A percentile compares a stretch with the other conserved stretches of the same genome.
These are phyloP conservation scores for Aureobasidium melanogenum DNA, from an alignment of 2,329 filamentous ascomycete genomes.

Conservation along the genomic window DNA sequence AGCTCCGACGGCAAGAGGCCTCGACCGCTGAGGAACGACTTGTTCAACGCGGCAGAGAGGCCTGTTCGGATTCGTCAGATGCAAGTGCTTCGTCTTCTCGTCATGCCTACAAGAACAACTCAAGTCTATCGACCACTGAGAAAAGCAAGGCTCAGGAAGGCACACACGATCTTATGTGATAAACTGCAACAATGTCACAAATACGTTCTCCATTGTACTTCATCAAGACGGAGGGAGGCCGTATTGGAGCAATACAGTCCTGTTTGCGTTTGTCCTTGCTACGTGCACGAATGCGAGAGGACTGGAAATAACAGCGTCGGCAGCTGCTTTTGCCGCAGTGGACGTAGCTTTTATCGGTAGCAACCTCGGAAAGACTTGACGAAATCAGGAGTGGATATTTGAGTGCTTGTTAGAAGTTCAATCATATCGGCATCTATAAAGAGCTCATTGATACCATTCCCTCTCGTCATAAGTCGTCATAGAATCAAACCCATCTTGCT, in stretches of 20 bases:
- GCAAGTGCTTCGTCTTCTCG: too few relatives aligned
- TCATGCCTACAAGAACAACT: too few relatives aligned
- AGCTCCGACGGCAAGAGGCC: too few relatives aligned
- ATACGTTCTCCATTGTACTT: too few relatives aligned
- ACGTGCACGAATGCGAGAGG: background rate
- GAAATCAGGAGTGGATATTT: too few relatives aligned
- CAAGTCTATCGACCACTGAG: too few relatives aligned
- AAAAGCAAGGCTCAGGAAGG: too few relatives aligned
- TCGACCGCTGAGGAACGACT: too few relatives aligned
- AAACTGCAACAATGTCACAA: too few relatives aligned
- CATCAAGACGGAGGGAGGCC: background rate
- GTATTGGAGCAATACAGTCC: background rate
- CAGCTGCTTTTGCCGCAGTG: background rate
- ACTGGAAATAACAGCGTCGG: background rate
- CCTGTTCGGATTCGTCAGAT: too few relatives aligned
- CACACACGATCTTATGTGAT: too few relatives aligned
- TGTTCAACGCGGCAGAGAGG: too few relatives aligned
- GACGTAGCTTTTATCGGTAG: background rate
- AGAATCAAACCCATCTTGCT: background rate
- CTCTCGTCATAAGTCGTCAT: slow-evolving; percentile 13
- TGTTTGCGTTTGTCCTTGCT: background rate
- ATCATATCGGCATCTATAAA: background rate
- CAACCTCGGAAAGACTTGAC: background rate
- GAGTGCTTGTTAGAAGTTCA: background rate
- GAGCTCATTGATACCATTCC: slow-evolving; percentile 13